These are phyloP conservation scores for Scytalidium lignicola DNA, from an alignment of 2,329 filamentous ascomycete genomes.

Conservation along the genomic window DNA sequence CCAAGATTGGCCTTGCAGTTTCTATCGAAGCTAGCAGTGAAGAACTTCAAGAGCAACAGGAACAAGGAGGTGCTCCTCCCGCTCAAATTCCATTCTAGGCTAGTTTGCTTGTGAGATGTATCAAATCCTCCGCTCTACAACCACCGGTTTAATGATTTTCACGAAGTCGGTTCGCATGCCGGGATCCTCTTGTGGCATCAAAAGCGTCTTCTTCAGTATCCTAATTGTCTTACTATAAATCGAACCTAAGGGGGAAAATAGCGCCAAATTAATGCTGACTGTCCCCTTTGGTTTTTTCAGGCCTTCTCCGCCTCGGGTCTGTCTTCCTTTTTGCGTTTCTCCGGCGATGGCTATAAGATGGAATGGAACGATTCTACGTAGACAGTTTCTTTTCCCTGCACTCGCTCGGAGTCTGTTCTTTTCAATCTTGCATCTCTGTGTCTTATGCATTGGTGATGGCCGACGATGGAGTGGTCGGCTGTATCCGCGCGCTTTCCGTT, in stretches of 20 bases:
- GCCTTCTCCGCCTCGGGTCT: background rate
- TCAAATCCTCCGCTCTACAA: slow-evolving; percentile 3
- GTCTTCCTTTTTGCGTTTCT: background rate
- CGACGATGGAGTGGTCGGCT: background rate
- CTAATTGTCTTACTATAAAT: background rate
- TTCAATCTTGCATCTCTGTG: background rate
- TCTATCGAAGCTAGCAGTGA: slow-evolving; percentile 83
- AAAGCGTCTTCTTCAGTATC: background rate
- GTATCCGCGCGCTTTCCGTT: background rate
- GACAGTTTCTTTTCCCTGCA: background rate
- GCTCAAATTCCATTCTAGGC: slow-evolving; percentile 57
- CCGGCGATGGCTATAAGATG: background rate
- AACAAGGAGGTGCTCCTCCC: slow-evolving; percentile 47
- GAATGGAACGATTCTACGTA: background rate
- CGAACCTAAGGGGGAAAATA: background rate
- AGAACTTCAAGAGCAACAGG: slow-evolving; percentile 82
- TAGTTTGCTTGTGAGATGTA: background rate
- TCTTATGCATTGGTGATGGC: background rate
- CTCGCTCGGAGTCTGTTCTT: background rate
- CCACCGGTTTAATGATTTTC: slow-evolving; percentile 1
- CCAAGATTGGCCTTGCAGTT: slow-evolving; percentile 90
- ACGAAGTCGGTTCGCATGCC: background rate
- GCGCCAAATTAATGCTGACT: background rate
- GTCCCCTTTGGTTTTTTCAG: background rate
- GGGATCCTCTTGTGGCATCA: background rate